phyloP scores from a whole-genome alignment of 495 filamentous ascomycete species.

The Sabuloglossum arenarium region DNA sequence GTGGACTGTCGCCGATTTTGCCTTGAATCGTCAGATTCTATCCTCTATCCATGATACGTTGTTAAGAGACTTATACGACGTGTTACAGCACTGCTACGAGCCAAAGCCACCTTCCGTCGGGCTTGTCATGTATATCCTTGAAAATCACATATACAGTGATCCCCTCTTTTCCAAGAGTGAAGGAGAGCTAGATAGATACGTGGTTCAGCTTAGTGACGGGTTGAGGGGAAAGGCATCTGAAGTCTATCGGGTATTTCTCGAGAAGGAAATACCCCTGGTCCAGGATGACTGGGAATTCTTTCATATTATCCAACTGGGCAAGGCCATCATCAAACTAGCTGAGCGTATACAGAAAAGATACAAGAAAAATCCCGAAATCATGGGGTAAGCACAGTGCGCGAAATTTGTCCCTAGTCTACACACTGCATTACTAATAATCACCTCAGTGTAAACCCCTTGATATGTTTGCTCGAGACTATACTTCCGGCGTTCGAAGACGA shows the following conservation, averaged over 20 bases:
- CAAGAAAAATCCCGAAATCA: constrained; percentile 65
- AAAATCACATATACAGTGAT: constrained; percentile 65
- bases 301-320: constrained; percentile 71
- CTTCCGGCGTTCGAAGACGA: constrained; percentile 83
- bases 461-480: constrained; percentile 58
- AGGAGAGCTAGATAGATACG: constrained; percentile 47
- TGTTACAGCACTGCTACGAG: constrained; percentile 75
- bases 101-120: constrained; percentile 61
- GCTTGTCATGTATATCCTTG: constrained; percentile 61
- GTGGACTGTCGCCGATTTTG: constrained; percentile 70
- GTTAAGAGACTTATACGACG: constrained; percentile 69
- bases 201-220: constrained; percentile 45
- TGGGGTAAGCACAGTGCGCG: constrained; percentile 35
- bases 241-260: constrained; percentile 51
- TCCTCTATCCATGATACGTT: constrained; percentile 60
- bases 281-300: constrained; percentile 66
- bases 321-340: constrained; percentile 59
- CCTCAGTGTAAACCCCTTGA: constrained; percentile 48
- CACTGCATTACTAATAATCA: not conserved
- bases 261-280: constrained; percentile 49
- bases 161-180: constrained; percentile 45
- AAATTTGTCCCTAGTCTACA: not conserved
- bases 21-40: constrained; percentile 53
- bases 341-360: constrained; percentile 85
- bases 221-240: constrained; percentile 50